Evolutionary conservation across 768 basidiomycete species (phyloP).

Genomic region (Hebeloma cylindrosporum): DNA sequence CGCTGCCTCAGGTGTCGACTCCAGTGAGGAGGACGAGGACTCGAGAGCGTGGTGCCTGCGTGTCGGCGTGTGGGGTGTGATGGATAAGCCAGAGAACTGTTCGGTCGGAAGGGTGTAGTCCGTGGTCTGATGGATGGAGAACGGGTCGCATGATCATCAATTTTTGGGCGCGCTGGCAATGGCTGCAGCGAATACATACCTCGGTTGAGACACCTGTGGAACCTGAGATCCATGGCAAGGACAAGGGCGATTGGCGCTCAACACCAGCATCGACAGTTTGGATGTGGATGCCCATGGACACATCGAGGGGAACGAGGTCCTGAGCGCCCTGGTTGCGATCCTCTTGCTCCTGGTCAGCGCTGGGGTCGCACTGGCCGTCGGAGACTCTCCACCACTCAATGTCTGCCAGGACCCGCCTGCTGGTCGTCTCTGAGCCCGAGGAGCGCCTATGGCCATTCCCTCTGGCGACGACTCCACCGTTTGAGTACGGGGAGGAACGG

Average conservation of each 20-base stretch:
- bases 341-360: constrained; percentile 43
- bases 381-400: constrained; percentile 87
- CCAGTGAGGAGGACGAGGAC: constrained; percentile 53
- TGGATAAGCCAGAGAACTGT: constrained; percentile 55
- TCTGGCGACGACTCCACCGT: constrained; percentile 31
- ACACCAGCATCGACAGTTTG: constrained; percentile 37
- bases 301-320: constrained; percentile 26
- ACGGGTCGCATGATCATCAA: constrained; percentile 5
- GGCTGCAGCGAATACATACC: constrained; percentile 32
- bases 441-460: constrained; percentile 58
- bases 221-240: constrained; percentile 32
- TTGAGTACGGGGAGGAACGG: constrained; percentile 67
- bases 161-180: constrained; percentile 3
- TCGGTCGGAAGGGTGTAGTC: constrained; percentile 35
- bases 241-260: constrained; percentile 37
- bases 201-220: constrained; percentile 31
- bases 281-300: constrained; percentile 27
- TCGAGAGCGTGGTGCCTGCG: constrained; percentile 41
- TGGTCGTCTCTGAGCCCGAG: constrained; percentile 62
- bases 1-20: constrained; percentile 55
- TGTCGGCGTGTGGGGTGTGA: constrained; percentile 53
- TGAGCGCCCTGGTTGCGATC: constrained; percentile 41
- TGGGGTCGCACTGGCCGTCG: constrained; percentile 61
- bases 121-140: constrained; percentile 25
- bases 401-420: constrained; percentile 76